A percentile compares a stretch with the other conserved stretches of the same genome.
These are phyloP conservation scores for Crucihimalaya himalaica DNA, from an alignment of 345 rosid species.

Conservation along the genomic window DNA sequence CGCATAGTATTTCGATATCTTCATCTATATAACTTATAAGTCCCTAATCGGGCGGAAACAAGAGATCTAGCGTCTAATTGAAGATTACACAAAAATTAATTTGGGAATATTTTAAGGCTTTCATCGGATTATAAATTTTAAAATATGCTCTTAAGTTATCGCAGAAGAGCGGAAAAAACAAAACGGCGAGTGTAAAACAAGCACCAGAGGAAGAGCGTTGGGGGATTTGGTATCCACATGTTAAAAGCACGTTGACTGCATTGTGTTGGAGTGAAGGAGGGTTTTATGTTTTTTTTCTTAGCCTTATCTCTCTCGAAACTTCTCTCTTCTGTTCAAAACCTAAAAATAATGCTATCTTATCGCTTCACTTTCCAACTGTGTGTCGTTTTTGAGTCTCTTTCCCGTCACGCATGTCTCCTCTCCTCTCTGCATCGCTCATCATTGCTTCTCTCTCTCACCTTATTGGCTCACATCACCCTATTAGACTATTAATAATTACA, in stretches of 20 bases:
- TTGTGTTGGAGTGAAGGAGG: slow-evolving; percentile 26
- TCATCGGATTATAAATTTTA: too few relatives aligned
- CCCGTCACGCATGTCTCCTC: slow-evolving; percentile 36
- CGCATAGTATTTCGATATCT: too few relatives aligned
- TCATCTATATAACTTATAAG: too few relatives aligned
- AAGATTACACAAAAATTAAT: too few relatives aligned
- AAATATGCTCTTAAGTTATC: too few relatives aligned
- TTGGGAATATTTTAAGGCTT: too few relatives aligned
- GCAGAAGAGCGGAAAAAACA: not conserved
- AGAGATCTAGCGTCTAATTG: too few relatives aligned
- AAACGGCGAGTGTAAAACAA: slow-evolving; percentile 23
- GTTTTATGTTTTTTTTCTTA: slow-evolving; percentile 16
- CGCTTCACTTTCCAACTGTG: slow-evolving; percentile 24
- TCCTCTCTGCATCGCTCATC: not conserved
- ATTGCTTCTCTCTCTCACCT: not conserved
- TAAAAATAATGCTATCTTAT: slow-evolving; percentile 11
- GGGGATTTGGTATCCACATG: not conserved
- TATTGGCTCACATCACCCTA: not conserved
- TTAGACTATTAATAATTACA: too few relatives aligned
- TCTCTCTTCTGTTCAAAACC: not conserved
- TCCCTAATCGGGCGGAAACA: too few relatives aligned
- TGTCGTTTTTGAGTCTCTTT: slow-evolving; percentile 37
- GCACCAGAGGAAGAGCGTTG: slow-evolving; percentile 13
- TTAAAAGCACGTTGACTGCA: slow-evolving; percentile 29
- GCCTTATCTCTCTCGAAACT: slow-evolving; percentile 28